Percentiles rank a stretch among this genome's conserved stretches.
These are phyloP conservation scores for Ophiocordyceps robertsii DNA, from an alignment of 2,329 filamentous ascomycete species.

Conservation along the genomic window DNA sequence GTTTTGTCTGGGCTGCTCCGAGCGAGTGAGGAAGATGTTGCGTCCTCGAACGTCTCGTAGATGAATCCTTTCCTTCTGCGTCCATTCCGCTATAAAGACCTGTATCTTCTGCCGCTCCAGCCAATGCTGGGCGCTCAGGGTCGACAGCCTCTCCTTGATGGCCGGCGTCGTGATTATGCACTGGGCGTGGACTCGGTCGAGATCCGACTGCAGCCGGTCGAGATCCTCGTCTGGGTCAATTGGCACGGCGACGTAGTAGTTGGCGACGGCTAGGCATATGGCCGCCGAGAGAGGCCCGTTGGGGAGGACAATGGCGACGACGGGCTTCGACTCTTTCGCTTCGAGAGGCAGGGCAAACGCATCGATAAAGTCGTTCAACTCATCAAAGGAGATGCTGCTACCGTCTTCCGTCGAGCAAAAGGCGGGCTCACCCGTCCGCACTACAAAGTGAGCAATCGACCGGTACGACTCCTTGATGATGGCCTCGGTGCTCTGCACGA, in stretches of 20 bases:
- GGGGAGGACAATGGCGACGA: slow-evolving; percentile 6
- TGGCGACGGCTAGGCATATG: slow-evolving; percentile 7
- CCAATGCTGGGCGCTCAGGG: not conserved
- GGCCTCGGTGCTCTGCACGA: slow-evolving; percentile 1
- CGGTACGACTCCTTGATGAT: slow-evolving; percentile 1
- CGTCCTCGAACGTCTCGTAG: not conserved
- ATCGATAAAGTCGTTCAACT: slow-evolving; percentile 1
- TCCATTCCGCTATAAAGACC: not conserved
- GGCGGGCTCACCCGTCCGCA: not conserved
- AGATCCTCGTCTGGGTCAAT: slow-evolving; percentile 5
- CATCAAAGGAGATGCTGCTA: not conserved
- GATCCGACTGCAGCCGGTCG: slow-evolving; percentile 8
- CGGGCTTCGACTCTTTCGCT: not conserved
- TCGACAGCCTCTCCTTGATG: not conserved
- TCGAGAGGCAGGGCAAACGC: slow-evolving; percentile 1
- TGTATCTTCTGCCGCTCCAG: not conserved
- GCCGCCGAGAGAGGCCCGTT: slow-evolving; percentile 8
- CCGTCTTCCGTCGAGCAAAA: not conserved
- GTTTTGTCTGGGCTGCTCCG: not conserved
- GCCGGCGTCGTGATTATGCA: slow-evolving; percentile 1
- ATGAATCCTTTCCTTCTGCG: not conserved
- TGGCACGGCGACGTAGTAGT: slow-evolving; percentile 7
- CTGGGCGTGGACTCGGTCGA: not conserved
- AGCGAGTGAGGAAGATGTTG: not conserved
- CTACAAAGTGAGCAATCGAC: not conserved